Evolutionary conservation across 495 filamentous ascomycete genomes (phyloP).

Genomic region (Lichina pygmaea): DNA sequence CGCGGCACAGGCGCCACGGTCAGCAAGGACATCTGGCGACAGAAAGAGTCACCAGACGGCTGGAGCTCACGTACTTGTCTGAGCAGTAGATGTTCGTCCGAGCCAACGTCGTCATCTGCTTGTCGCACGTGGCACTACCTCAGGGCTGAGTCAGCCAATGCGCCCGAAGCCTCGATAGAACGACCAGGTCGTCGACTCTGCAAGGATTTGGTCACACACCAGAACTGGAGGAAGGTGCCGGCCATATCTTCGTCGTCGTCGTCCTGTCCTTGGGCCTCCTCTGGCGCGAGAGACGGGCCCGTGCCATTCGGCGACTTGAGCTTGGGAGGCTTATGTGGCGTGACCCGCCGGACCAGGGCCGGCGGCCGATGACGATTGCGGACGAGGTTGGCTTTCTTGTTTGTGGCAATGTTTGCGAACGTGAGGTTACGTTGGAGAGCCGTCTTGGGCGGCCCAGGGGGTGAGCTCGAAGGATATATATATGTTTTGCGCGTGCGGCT

Average conservation of each 20-base stretch:
- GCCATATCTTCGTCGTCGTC: conserved; percentile 27
- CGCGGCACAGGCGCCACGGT: neutral
- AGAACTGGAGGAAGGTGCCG: conserved; percentile 36
- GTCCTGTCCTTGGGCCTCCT: neutral
- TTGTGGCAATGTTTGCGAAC: neutral
- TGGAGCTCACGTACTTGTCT: conserved; percentile 9
- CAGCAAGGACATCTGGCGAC: too few relatives aligned
- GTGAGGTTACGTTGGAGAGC: neutral
- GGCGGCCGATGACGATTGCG: neutral
- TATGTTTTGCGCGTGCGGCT: too few relatives aligned
- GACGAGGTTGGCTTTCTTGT: neutral
- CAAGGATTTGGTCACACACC: conserved; percentile 18
- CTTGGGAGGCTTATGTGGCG: neutral
- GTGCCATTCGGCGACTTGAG: neutral
- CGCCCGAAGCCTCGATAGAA: too few relatives aligned
- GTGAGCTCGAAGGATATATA: too few relatives aligned
- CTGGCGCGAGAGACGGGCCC: neutral
- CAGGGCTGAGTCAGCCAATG: neutral
- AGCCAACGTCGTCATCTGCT: conserved; percentile 36
- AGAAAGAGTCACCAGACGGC: too few relatives aligned
- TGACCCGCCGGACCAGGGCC: neutral
- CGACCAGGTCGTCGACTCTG: neutral
- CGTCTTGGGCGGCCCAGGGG: neutral
- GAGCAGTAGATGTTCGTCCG: conserved; percentile 23
- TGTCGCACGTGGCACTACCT: conserved; percentile 32